phyloP scores from a whole-genome alignment of 2,329 filamentous ascomycete genomes.

The Helotiales sp. region DNA sequence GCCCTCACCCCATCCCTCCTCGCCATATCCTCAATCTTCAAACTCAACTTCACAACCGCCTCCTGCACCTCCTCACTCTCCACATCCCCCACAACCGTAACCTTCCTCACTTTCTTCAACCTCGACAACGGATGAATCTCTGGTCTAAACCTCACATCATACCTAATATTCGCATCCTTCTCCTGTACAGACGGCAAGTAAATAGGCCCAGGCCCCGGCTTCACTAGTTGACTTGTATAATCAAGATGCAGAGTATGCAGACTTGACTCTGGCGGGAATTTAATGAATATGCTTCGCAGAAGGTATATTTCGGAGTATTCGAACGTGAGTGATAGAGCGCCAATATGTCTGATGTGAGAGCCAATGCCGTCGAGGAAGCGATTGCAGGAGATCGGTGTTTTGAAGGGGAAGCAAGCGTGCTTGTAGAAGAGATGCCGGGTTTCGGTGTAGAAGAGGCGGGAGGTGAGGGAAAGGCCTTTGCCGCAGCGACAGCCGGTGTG shows the following conservation, averaged over 20 bases:
- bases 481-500: constrained; percentile 24
- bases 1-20: background rate
- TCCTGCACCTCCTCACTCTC: constrained; percentile 19
- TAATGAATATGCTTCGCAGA: constrained; percentile 10
- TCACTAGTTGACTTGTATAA: background rate
- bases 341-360: constrained; percentile 3
- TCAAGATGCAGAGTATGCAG: constrained; percentile 10
- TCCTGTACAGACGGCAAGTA: constrained; percentile 6
- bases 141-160: constrained; percentile 18
- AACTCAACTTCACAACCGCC: constrained; percentile 17
- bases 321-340: constrained; percentile 8
- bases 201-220: background rate
- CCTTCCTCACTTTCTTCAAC: constrained; percentile 11
- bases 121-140: constrained; percentile 18
- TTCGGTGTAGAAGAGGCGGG: constrained; percentile 22
- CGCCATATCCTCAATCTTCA: constrained; percentile 13
- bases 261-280: background rate
- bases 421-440: constrained; percentile 23
- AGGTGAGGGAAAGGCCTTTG: constrained; percentile 23
- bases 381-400: background rate
- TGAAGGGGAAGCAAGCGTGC: constrained; percentile 21
- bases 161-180: background rate
- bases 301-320: background rate
- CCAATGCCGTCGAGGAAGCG: constrained; percentile 18
- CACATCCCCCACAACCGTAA: constrained; percentile 20